Evolutionary conservation across 371 early-diverging fungal species (phyloP).

Genomic region (Mortierella sp.): DNA sequence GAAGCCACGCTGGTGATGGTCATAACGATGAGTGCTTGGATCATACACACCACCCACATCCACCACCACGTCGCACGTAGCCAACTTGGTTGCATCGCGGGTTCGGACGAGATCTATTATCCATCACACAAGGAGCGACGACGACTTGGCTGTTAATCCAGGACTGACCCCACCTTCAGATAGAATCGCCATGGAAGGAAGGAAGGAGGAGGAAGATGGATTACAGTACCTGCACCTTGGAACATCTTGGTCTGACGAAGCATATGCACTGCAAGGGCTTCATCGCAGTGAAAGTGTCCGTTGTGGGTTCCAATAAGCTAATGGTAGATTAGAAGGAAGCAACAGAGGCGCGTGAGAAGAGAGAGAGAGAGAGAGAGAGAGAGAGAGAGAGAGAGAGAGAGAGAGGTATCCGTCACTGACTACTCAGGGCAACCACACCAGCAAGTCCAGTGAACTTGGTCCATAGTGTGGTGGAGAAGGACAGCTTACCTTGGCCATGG

Average conservation of each 20-base stretch:
- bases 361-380: too few species aligned
- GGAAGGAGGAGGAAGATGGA: not conserved
- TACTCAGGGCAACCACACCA: too few species aligned
- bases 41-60: constrained; percentile 98
- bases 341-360: not conserved
- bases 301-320: constrained; percentile 87
- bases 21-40: constrained; percentile 82
- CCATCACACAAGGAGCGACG: not conserved
- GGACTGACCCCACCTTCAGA: not conserved
- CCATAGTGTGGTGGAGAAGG: too few species aligned
- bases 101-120: constrained; percentile 78
- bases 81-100: constrained; percentile 85
- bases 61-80: constrained; percentile 90
- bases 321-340: not conserved
- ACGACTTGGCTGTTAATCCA: not conserved
- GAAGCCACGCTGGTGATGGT: constrained; percentile 98
- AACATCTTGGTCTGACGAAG: constrained; percentile 78
- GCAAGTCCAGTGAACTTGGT: too few species aligned
- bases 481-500: constrained; percentile 31
- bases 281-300: constrained; percentile 95
- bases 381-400: not conserved
- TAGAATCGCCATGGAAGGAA: not conserved
- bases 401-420: not conserved
- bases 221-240: constrained; percentile 63
- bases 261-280: constrained; percentile 94